Conservation (phyloP, 2,329 filamentous ascomycete genomes). For the Cytospora leucostoma region DNA sequence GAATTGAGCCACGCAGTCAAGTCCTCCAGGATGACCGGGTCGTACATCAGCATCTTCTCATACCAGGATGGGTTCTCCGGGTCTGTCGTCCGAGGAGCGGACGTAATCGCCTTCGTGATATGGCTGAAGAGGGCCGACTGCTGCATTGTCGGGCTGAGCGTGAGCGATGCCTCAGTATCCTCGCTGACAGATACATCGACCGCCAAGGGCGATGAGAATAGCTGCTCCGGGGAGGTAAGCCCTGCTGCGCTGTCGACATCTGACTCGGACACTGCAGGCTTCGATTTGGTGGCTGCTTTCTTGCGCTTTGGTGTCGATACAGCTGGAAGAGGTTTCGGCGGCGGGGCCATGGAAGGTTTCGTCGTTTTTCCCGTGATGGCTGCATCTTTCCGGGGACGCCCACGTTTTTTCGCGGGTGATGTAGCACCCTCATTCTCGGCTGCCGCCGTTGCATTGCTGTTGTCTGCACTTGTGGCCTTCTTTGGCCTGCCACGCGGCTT, state of each 20-base stretch:
- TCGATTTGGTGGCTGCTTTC: slow-evolving; percentile 29
- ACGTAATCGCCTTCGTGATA: slow-evolving; percentile 58
- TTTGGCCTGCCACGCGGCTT: slow-evolving; percentile 39
- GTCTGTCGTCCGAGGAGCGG: slow-evolving; percentile 52
- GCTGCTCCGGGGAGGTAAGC: slow-evolving; percentile 38
- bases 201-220: slow-evolving; percentile 47
- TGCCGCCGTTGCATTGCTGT: slow-evolving; percentile 39
- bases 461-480: slow-evolving; percentile 33
- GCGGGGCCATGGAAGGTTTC: slow-evolving; percentile 18
- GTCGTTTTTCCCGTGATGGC: slow-evolving; percentile 18
- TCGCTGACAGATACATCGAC: slow-evolving; percentile 49
- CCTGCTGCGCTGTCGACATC: slow-evolving; percentile 43
- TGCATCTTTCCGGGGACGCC: slow-evolving; percentile 44
- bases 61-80: slow-evolving; percentile 69
- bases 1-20: slow-evolving; percentile 80
- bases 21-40: slow-evolving; percentile 87
- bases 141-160: slow-evolving; percentile 42
- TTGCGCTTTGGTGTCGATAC: slow-evolving; percentile 35
- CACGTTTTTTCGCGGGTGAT: slow-evolving; percentile 42
- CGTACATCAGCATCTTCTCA: slow-evolving; percentile 92
- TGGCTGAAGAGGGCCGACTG: slow-evolving; percentile 50
- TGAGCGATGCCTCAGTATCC: slow-evolving; percentile 47
- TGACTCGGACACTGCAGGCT: slow-evolving; percentile 55
- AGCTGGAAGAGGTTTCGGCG: slow-evolving; percentile 29
- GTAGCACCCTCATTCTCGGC: slow-evolving; percentile 33